A percentile compares a stretch with the other conserved stretches of the same genome.
Conservation (phyloP, 768 basidiomycete species). For the Myochromella boudieri region DNA sequence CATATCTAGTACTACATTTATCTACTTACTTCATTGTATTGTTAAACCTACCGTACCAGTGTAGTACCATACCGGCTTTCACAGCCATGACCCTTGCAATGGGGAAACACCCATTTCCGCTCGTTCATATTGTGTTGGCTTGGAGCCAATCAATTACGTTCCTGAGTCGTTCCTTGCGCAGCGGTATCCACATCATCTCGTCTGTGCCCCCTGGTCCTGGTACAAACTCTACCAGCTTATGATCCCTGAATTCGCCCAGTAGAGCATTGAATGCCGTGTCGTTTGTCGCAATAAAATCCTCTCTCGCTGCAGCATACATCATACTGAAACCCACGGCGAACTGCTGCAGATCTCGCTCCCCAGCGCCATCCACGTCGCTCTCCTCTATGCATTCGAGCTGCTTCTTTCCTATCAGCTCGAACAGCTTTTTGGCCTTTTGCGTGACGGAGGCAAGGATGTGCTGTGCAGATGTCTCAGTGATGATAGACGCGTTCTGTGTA, state of each 20-base stretch:
- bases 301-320: conserved; percentile 72
- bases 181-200: conserved; percentile 84
- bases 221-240: conserved; percentile 70
- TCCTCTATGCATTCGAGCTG: conserved; percentile 67
- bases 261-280: conserved; percentile 82
- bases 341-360: conserved; percentile 44
- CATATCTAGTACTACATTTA: conserved; percentile 22
- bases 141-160: conserved; percentile 37
- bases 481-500: conserved; percentile 36
- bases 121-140: conserved; percentile 8
- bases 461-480: conserved; percentile 76
- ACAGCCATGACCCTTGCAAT: background rate
- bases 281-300: conserved; percentile 86
- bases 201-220: conserved; percentile 43
- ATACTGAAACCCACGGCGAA: conserved; percentile 63
- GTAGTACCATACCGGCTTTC: conserved; percentile 13
- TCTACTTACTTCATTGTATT: conserved; percentile 23
- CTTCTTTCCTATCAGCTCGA: conserved; percentile 63
- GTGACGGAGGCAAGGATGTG: conserved; percentile 89
- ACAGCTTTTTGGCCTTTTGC: conserved; percentile 81
- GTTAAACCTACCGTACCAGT: conserved; percentile 18
- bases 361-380: conserved; percentile 19
- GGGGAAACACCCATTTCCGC: conserved; percentile 12
- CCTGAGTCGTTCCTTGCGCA: conserved; percentile 72
- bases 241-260: conserved; percentile 90